Base-by-base conservation (phyloP, 1,284 basidiomycete species). In the Tausonia pullulans region DNA sequence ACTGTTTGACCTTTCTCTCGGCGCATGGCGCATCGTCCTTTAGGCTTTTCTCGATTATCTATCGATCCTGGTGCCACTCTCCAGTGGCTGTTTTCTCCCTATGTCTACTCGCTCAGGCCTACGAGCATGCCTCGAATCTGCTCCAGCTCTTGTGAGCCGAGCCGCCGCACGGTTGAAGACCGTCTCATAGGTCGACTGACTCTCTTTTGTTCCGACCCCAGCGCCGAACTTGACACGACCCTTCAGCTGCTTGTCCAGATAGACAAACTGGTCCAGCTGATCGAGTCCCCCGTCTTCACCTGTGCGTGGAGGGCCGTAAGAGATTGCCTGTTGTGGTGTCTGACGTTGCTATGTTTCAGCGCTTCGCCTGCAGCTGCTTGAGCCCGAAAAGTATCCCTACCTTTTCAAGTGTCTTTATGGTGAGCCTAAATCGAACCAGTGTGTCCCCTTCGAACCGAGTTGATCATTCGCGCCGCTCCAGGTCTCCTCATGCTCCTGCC, bases 31-130 rank as follows among this genome's bases (percentile, higher is more conserved):
- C 27, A 27, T 27, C 27, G 27, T 27, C 27, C 16, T 5, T 5
- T 27, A 61, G 60, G 57, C 77, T 98, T 40, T 99, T 98, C 73
- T 88, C 87, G 1, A 89, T 87, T 0, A 78, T 99, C 16, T 98
- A 98, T 74, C 83, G 91, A 49, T 97, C 92, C 51, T 99, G 96
- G 95, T 98, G 93, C 74, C 96, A 98, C 73, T 98, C 98, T 72
- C 89, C 96, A 0, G 93, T 98, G 40, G 88, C 96, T 0, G 92
- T 93, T 0, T 96, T 99, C 73, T 90, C 92, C 0, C 81, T 99
- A 3, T 99, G 96, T 75, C 81, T 99, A 27, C 80, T 98, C 10
- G 93, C 95, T 0, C 96, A 98, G 76, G 94, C 95, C 4, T 99
- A 98, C 72, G 96, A 99, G 74, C 96, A 98, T 76, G 96, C 96